Evolutionary conservation across 2,329 filamentous ascomycete species (phyloP).

Genomic region (Phyllosticta citriasiana): DNA sequence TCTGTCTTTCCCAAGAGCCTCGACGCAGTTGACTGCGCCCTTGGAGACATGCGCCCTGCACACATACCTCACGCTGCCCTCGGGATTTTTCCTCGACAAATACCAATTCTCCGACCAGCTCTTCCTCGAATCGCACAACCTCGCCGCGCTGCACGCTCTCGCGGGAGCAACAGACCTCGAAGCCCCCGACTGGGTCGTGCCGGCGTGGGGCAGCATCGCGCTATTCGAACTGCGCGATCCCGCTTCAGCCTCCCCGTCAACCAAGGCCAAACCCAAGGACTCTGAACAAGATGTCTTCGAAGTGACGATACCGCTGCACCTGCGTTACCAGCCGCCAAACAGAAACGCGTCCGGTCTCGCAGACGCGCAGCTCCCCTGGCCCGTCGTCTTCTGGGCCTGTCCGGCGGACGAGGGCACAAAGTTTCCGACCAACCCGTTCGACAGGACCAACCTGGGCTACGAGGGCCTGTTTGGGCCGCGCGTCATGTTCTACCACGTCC

Average conservation of each 20-base stretch:
- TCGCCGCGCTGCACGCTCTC: conserved; percentile 57
- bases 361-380: conserved; percentile 58
- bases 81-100: conserved; percentile 71
- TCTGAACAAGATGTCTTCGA: conserved; percentile 43
- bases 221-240: conserved; percentile 55
- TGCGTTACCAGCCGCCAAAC: conserved; percentile 66
- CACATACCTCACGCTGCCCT: conserved; percentile 74
- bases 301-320: conserved; percentile 67
- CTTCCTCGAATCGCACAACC: conserved; percentile 72
- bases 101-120: conserved; percentile 72
- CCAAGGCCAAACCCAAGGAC: neutral
- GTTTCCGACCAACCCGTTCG: conserved; percentile 73
- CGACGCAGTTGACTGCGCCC: conserved; percentile 37
- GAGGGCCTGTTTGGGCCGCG: conserved; percentile 66
- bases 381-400: conserved; percentile 86
- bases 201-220: conserved; percentile 68
- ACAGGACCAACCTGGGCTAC: conserved; percentile 74
- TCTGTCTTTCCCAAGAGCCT: conserved; percentile 46
- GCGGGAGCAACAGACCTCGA: conserved; percentile 79
- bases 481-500: conserved; percentile 72
- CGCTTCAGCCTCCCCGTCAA: neutral
- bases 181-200: conserved; percentile 71
- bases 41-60: conserved; percentile 56
- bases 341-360: conserved; percentile 34
- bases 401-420: conserved; percentile 54